A percentile compares a stretch with the other conserved stretches of the same genome.
Evolutionary conservation across 345 rosid species (phyloP).

Genomic region (Citrus trifoliata): DNA sequence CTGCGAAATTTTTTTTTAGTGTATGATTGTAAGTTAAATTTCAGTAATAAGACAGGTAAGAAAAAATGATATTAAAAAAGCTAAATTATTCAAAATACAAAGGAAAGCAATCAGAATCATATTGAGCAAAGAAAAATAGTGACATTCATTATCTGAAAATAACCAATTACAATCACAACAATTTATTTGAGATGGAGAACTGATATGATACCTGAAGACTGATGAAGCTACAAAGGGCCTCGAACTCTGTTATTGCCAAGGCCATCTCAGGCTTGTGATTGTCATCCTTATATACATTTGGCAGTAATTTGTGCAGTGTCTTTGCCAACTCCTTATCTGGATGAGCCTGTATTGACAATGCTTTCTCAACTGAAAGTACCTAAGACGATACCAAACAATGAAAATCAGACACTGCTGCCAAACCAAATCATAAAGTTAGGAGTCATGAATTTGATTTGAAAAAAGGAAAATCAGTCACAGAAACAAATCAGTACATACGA

Average conservation of each 20-base stretch:
- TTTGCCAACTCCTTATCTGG: conserved; percentile 84
- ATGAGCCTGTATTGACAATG: conserved; percentile 95
- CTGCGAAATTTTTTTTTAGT: not conserved
- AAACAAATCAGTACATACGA: not conserved
- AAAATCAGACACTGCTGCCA: not conserved
- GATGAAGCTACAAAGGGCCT: conserved; percentile 90
- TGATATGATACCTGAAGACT: conserved; percentile 51
- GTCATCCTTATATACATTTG: conserved; percentile 75
- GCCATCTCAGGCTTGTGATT: conserved; percentile 99
- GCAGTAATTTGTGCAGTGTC: conserved; percentile 68
- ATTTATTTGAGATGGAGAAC: not conserved
- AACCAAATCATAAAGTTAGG: not conserved
- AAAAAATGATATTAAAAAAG: not conserved
- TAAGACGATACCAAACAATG: conserved; percentile 21
- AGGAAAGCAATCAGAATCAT: not conserved
- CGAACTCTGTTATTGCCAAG: conserved; percentile 85
- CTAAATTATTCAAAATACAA: not conserved
- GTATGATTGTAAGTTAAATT: not conserved
- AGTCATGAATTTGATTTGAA: not conserved
- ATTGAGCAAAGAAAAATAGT: not conserved
- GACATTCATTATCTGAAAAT: not conserved
- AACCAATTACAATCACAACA: not conserved
- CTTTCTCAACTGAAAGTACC: conserved; percentile 93
- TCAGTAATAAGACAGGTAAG: not conserved
- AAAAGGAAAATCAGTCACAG: not conserved